Evolutionary conservation across 2,329 filamentous ascomycete genomes (phyloP).

Genomic region (Sclerotinia sclerotiorum): DNA sequence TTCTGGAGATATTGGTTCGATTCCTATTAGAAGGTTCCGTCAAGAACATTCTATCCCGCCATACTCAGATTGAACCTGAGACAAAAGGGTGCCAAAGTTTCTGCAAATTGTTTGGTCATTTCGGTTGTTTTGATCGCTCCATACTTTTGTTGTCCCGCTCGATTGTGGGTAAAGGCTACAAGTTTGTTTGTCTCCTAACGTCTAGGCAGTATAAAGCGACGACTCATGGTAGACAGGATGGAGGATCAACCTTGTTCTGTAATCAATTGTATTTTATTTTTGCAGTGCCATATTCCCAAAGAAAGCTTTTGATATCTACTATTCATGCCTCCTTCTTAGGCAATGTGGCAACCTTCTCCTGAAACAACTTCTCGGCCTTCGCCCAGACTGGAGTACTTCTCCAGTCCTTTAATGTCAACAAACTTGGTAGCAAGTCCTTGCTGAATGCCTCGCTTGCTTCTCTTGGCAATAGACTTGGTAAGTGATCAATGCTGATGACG

Average conservation of each 20-base stretch:
- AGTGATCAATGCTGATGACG: conserved; percentile 86
- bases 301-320: neutral
- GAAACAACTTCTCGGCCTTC: conserved; percentile 79
- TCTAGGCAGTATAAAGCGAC: neutral
- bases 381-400: conserved; percentile 75
- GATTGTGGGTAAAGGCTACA: neutral
- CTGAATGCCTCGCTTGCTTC: conserved; percentile 88
- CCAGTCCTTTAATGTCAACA: conserved; percentile 76
- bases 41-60: conserved; percentile 5
- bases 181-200: neutral
- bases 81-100: neutral
- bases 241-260: neutral
- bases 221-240: neutral
- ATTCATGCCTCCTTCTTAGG: conserved; percentile 44
- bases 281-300: neutral
- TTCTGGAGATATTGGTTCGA: conserved; percentile 26
- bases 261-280: neutral
- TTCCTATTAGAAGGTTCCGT: conserved; percentile 25
- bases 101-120: too few relatives aligned
- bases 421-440: conserved; percentile 70
- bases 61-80: conserved; percentile 17
- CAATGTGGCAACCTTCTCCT: conserved; percentile 74
- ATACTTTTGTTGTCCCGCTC: too few relatives aligned
- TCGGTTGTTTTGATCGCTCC: too few relatives aligned
- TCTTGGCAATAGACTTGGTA: conserved; percentile 78